A percentile compares a stretch with the other conserved stretches of the same genome.
Conservation (phyloP, 2,329 filamentous ascomycete genomes). For the Alternaria burnsii region DNA sequence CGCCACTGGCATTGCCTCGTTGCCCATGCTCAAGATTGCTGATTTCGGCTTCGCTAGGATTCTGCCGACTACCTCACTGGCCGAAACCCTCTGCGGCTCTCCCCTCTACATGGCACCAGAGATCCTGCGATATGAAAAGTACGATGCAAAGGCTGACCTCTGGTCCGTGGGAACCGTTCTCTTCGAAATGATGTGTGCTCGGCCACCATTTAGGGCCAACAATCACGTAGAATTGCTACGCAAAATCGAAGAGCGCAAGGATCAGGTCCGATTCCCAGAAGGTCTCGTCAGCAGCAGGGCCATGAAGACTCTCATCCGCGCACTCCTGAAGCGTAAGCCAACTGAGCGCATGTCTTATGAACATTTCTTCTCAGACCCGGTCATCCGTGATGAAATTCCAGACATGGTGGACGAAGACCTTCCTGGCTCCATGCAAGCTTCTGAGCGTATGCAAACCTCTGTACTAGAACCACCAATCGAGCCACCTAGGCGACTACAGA, state of each 20-base stretch:
- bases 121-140: constrained; percentile 95
- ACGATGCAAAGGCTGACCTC: constrained; percentile 94
- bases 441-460: constrained; percentile 36
- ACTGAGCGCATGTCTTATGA: constrained; percentile 86
- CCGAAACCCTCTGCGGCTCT: constrained; percentile 95
- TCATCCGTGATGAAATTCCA: constrained; percentile 79
- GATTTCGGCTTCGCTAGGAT: constrained; percentile 99
- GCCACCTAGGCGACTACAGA: constrained; percentile 38
- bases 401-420: constrained; percentile 81
- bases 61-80: constrained; percentile 86
- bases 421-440: constrained; percentile 45
- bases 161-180: constrained; percentile 98
- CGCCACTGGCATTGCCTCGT: constrained; percentile 77
- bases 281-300: constrained; percentile 75
- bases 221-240: constrained; percentile 95
- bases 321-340: constrained; percentile 83
- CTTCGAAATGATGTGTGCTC: constrained; percentile 93
- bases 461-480: constrained; percentile 38
- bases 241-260: constrained; percentile 89
- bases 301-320: constrained; percentile 81
- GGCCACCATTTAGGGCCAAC: constrained; percentile 86
- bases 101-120: constrained; percentile 99
- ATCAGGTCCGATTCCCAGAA: constrained; percentile 82
- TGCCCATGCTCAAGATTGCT: constrained; percentile 96
- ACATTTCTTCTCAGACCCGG: constrained; percentile 79